These are phyloP conservation scores for Fusarium odoratissimum DNA, from an alignment of 2,329 filamentous ascomycete genomes.

Conservation along the genomic window DNA sequence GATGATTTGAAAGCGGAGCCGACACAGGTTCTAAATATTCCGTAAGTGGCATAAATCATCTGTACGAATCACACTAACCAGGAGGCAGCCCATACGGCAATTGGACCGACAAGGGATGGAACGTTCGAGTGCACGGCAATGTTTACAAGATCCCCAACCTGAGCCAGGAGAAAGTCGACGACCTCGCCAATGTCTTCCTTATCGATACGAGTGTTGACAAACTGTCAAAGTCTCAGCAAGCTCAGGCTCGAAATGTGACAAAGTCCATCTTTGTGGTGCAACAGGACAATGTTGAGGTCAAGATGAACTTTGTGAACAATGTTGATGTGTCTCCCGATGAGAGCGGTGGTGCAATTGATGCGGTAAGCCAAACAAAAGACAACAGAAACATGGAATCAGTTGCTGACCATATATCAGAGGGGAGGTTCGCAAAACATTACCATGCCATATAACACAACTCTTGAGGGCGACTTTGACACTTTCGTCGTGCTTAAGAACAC, in stretches of 20 bases:
- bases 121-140: slow-evolving; percentile 80
- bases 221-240: slow-evolving; percentile 68
- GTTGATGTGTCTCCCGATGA: slow-evolving; percentile 62
- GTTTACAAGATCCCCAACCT: slow-evolving; percentile 84
- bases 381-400: neutral
- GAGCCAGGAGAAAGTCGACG: slow-evolving; percentile 71
- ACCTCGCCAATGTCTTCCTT: slow-evolving; percentile 77
- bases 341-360: slow-evolving; percentile 63
- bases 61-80: neutral
- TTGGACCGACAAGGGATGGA: slow-evolving; percentile 83
- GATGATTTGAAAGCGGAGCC: slow-evolving; percentile 70
- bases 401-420: slow-evolving; percentile 42
- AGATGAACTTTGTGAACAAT: slow-evolving; percentile 66
- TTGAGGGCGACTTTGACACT: slow-evolving; percentile 77
- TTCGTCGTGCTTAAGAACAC: slow-evolving; percentile 73
- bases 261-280: slow-evolving; percentile 80
- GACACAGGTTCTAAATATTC: slow-evolving; percentile 77
- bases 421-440: slow-evolving; percentile 72
- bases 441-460: slow-evolving; percentile 74
- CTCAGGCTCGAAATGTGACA: slow-evolving; percentile 79
- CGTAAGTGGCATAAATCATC: slow-evolving; percentile 50
- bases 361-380: slow-evolving; percentile 44
- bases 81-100: slow-evolving; percentile 72
- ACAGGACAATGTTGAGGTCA: slow-evolving; percentile 72
- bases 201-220: slow-evolving; percentile 71